A percentile compares a stretch with the other conserved stretches of the same genome.
Evolutionary conservation across 2,329 filamentous ascomycete species (phyloP).

Genomic region (Sporothrix schenckii): DNA sequence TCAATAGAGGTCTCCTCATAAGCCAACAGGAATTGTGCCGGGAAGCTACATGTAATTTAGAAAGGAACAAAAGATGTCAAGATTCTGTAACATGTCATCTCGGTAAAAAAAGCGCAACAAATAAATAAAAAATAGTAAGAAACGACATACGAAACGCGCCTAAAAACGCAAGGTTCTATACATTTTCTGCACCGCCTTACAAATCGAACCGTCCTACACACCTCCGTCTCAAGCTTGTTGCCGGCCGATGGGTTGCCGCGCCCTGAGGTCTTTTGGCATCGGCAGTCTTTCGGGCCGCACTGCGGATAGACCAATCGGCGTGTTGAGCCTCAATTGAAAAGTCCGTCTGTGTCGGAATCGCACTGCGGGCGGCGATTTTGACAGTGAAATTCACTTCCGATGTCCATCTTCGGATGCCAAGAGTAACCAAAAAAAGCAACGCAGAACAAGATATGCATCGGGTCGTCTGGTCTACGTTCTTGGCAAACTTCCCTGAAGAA

Average conservation of each 20-base stretch:
- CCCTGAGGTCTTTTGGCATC: background rate
- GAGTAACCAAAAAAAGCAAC: background rate
- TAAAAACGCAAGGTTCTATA: background rate
- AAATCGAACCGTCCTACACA: background rate
- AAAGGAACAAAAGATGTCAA: background rate
- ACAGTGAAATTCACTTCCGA: conserved; percentile 5
- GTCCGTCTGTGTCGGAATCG: conserved; percentile 12
- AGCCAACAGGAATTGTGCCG: background rate
- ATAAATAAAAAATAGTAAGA: background rate
- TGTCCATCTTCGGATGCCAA: background rate
- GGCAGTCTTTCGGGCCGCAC: background rate
- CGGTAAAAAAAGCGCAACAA: too few species aligned
- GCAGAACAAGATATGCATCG: background rate
- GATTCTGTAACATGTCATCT: too few species aligned
- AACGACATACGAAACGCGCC: background rate
- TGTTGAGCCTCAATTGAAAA: conserved; percentile 12
- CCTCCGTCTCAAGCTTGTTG: background rate
- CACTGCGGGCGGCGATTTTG: background rate
- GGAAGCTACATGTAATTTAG: too few species aligned
- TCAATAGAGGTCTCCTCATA: too few species aligned
- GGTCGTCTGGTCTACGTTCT: conserved; percentile 1
- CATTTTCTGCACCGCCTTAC: background rate
- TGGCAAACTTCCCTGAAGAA: background rate
- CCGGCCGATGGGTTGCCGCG: too few species aligned
- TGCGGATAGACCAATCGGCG: background rate